Percentiles rank a stretch among this genome's conserved stretches.
Evolutionary conservation across 192 early-diverging fungal species (phyloP).

Genomic region (Umbelopsis sp.): DNA sequence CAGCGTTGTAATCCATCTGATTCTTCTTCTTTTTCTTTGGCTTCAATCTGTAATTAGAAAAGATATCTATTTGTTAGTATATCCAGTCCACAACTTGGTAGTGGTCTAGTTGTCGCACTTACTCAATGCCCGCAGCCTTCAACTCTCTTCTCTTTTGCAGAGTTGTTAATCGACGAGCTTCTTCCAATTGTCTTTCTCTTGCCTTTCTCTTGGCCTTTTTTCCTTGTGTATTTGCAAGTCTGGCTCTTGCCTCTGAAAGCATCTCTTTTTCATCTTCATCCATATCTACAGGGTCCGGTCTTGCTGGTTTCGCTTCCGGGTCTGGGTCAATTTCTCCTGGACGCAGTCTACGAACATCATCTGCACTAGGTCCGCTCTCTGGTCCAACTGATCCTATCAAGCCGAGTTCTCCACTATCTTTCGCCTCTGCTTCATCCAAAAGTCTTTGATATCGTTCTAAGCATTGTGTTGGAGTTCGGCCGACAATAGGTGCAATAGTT

Average conservation of each 20-base stretch:
- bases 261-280: conserved; percentile 99
- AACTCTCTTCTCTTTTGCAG: conserved; percentile 96
- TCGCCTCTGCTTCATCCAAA: conserved; percentile 93
- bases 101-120: conserved; percentile 8
- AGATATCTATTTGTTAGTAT: background rate
- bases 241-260: conserved; percentile 96
- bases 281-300: conserved; percentile 99
- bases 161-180: conserved; percentile 85
- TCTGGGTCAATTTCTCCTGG: conserved; percentile 98
- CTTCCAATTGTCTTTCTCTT: conserved; percentile 95
- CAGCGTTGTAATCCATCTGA: conserved; percentile 92
- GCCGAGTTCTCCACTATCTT: conserved; percentile 69
- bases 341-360: conserved; percentile 82
- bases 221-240: conserved; percentile 99
- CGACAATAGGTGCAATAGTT: conserved; percentile 98
- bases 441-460: conserved; percentile 94
- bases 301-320: conserved; percentile 94
- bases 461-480: conserved; percentile 95
- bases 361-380: conserved; percentile 79
- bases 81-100: background rate
- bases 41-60: conserved; percentile 5
- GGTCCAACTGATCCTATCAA: conserved; percentile 62
- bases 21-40: conserved; percentile 73
- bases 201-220: conserved; percentile 99
- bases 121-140: conserved; percentile 97